phyloP scores from a whole-genome alignment of 352 stramenopile species.

The Globisporangium nodosum region DNA sequence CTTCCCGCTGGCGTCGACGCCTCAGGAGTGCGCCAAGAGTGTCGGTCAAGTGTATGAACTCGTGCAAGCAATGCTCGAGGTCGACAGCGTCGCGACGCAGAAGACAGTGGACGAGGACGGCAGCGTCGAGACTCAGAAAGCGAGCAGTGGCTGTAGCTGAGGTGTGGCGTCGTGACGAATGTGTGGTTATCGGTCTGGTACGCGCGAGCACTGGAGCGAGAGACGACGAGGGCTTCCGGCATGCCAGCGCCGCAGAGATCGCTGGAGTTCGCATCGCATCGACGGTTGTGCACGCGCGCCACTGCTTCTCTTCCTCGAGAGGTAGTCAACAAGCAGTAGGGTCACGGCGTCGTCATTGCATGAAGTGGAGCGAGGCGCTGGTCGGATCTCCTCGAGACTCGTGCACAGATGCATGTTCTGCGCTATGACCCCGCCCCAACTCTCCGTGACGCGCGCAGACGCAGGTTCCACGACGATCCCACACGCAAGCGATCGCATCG shows the following conservation, averaged over 20 bases:
- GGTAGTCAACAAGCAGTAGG: not conserved
- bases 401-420: not conserved
- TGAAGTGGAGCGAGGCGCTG: not conserved
- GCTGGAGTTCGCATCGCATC: no score
- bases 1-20: constrained; percentile 4
- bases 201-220: no score
- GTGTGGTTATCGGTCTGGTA: no score
- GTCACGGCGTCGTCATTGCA: not conserved
- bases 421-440: not conserved
- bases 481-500: no score
- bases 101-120: no score
- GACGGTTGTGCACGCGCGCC: no score
- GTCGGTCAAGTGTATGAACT: not conserved
- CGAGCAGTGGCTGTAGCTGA: no score
- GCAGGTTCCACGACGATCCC: not conserved
- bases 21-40: constrained; percentile 10
- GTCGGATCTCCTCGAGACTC: not conserved
- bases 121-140: no score
- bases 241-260: no score
- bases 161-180: no score
- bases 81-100: not conserved
- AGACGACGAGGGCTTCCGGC: no score
- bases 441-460: not conserved
- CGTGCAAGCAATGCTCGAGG: constrained; percentile 5
- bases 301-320: not conserved